Evolutionary conservation across 495 filamentous ascomycete genomes (phyloP).

Genomic region (Daldinia vernicosa): DNA sequence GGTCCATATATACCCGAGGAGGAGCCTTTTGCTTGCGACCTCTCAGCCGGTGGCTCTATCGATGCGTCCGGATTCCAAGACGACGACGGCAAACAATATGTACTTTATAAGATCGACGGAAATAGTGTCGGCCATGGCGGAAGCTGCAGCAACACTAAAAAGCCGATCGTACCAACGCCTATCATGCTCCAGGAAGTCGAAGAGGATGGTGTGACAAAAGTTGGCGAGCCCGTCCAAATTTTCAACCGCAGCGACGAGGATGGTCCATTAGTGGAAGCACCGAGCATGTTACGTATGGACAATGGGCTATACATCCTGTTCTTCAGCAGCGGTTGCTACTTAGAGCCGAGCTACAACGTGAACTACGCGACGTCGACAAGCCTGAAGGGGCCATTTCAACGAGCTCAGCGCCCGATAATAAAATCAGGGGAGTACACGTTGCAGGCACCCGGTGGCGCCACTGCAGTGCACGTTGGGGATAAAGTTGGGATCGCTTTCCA

Average conservation of each 20-base stretch:
- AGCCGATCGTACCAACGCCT: constrained; percentile 61
- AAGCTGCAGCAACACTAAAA: constrained; percentile 63
- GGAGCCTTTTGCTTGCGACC: constrained; percentile 60
- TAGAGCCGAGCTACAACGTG: constrained; percentile 59
- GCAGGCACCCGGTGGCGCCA: constrained; percentile 64
- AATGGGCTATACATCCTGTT: constrained; percentile 66
- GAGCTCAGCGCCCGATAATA: constrained; percentile 50
- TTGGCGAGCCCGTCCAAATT: constrained; percentile 62
- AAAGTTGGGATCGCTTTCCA: constrained; percentile 62
- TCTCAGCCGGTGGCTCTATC: constrained; percentile 65
- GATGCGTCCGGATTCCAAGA: constrained; percentile 65
- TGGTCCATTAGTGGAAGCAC: constrained; percentile 70
- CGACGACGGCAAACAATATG: constrained; percentile 61
- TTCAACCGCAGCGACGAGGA: constrained; percentile 64
- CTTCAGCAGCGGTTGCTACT: constrained; percentile 67
- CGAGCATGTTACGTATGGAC: constrained; percentile 54
- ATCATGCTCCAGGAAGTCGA: constrained; percentile 67
- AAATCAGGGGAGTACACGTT: constrained; percentile 54
- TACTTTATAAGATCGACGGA: constrained; percentile 71
- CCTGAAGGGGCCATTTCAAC: constrained; percentile 57
- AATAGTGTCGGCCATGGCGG: constrained; percentile 67
- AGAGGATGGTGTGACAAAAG: constrained; percentile 59
- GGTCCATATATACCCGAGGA: constrained; percentile 63
- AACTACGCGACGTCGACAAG: constrained; percentile 59
- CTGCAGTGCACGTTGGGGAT: constrained; percentile 49